Evolutionary conservation across 2,329 filamentous ascomycete species (phyloP).

Genomic region (Penicillium sp.): DNA sequence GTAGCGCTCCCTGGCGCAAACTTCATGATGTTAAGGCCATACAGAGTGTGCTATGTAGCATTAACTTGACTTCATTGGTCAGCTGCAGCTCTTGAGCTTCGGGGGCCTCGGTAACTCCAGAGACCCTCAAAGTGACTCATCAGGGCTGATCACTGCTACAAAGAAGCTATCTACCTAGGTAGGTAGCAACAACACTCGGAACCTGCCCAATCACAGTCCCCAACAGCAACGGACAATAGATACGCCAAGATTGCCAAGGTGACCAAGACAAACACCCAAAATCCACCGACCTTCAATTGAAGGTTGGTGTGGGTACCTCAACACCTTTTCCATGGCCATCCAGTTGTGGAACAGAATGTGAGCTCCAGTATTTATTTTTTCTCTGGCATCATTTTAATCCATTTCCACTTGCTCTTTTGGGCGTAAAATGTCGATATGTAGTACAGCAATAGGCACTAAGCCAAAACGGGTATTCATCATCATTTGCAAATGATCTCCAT

Average conservation of each 20-base stretch:
- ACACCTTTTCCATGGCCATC: not conserved
- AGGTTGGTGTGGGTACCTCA: not conserved
- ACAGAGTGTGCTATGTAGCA: no score
- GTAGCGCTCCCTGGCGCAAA: no score
- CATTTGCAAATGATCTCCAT: no score
- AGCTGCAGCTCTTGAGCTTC: not conserved
- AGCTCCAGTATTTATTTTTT: not conserved
- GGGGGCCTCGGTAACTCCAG: no score
- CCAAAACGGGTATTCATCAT: no score
- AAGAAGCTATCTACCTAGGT: no score
- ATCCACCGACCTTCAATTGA: not conserved
- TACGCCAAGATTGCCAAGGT: not conserved
- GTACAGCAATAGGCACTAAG: not conserved
- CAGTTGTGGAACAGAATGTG: not conserved
- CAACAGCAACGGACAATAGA: not conserved
- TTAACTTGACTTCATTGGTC: no score
- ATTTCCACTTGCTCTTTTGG: no score
- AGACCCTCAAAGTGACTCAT: no score
- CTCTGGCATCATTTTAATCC: not conserved
- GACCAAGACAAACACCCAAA: not conserved
- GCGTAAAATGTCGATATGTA: not conserved
- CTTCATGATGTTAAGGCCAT: no score
- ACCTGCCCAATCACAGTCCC: not conserved
- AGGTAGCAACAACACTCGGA: not conserved
- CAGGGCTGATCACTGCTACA: no score